A percentile compares a stretch with the other conserved stretches of the same genome.
These are phyloP conservation scores for Adiantum capillusveneris DNA, from an alignment of 75 land plant species.

Conservation along the genomic window DNA sequence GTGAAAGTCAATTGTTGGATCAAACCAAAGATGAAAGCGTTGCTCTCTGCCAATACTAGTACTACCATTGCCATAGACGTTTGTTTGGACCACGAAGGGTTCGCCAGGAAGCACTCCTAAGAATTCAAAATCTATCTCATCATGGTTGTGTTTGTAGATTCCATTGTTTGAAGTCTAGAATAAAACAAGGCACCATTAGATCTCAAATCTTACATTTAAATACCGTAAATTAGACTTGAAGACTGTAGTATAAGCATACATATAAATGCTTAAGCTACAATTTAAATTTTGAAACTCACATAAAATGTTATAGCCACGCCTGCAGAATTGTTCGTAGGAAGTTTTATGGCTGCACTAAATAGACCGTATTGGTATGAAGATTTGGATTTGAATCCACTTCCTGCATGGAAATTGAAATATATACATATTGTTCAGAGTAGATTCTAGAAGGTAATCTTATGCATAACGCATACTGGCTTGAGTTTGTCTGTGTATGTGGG, in stretches of 20 bases:
- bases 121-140: conserved; percentile 70
- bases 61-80: conserved; percentile 30
- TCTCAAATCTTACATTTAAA: neutral
- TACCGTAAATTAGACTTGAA: neutral
- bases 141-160: conserved; percentile 26
- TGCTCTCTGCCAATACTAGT: conserved; percentile 27
- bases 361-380: conserved; percentile 42
- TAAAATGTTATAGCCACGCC: conserved; percentile 72
- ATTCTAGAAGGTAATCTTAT: no score
- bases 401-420: conserved; percentile 17
- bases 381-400: conserved; percentile 70
- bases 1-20: conserved; percentile 34
- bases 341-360: conserved; percentile 59
- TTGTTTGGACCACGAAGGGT: conserved; percentile 28
- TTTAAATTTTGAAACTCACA: conserved; percentile 25
- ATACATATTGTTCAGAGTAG: no score
- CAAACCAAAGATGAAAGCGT: conserved; percentile 41
- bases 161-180: conserved; percentile 25
- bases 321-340: conserved; percentile 64
- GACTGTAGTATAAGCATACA: neutral
- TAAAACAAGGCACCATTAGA: neutral
- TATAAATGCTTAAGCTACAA: no score
- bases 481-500: no score
- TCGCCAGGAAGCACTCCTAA: conserved; percentile 25
- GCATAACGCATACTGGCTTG: no score